Base-by-base conservation (phyloP, 2,329 filamentous ascomycete genomes). In the Neoascochyta sp. region DNA sequence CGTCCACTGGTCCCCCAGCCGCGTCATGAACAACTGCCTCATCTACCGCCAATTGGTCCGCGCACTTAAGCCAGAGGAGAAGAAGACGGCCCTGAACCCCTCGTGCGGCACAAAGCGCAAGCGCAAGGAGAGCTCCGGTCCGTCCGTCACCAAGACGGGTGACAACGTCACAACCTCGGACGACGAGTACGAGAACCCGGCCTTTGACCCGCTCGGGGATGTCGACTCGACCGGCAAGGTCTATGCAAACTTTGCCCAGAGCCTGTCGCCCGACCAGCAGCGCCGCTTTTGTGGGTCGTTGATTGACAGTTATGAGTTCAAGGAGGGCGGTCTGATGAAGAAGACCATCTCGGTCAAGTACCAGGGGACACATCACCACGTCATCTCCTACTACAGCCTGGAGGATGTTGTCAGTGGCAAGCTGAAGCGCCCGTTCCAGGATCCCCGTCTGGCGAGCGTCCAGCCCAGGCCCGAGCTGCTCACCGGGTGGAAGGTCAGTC, bases 221-320 rank as follows among this genome's bases (percentile, higher is more conserved):
- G 32, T 30, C 8, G 56, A 57, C 5, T 34, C 57, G 1, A 35
- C 39, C 29, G 55, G 49, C 23, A 62, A 59, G 35, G 53, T 58
- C 3, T 60, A 61, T 22, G 57, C 55, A 12, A 61, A 60, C 39
- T 63, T 60, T 19, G 58, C 52, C 8, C 61, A 60, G 20, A 66
- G 62, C 24, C 47, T 60, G 1, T 68, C 64, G 1, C 52, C 57
- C 24, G 68, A 71, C 36, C 63, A 67, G 65, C 68, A 81, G 50
- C 70, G 79, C 18, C 71, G 75, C 15, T 66, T 89, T 30, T 80
- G 92, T 24, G 89, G 88, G 5, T 93, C 87, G 1, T 70, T 95
- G 9, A 77, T 90, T n/a, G 88, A 94, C 63, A 88, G 83, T 1
- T 95, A 95, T 50, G 78, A 80, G 17, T 95, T 95, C 73, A 92